Conservation (phyloP, 2,329 filamentous ascomycete species). For the Hysterium pulicare region DNA sequence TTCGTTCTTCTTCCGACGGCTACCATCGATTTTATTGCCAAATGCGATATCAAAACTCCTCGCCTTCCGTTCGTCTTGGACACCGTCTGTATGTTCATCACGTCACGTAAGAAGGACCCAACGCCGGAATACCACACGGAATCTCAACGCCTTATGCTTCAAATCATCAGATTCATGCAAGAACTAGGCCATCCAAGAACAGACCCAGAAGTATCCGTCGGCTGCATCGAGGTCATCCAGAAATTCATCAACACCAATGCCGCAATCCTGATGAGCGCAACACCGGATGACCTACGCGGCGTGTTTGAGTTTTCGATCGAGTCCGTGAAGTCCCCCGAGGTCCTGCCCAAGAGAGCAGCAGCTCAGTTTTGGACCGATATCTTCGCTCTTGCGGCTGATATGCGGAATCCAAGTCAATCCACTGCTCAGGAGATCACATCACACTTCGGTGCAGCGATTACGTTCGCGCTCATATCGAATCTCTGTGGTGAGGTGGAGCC, state of each 20-base stretch:
- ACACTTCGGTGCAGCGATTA: constrained; percentile 31
- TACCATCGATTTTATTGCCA: constrained; percentile 64
- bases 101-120: constrained; percentile 47
- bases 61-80: constrained; percentile 67
- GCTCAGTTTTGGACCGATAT: constrained; percentile 65
- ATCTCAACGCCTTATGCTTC: constrained; percentile 47
- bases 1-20: constrained; percentile 69
- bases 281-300: constrained; percentile 57
- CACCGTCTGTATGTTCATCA: constrained; percentile 64
- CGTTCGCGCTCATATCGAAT: constrained; percentile 29
- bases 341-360: constrained; percentile 70
- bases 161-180: constrained; percentile 61
- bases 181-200: constrained; percentile 60
- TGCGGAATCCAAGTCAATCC: constrained; percentile 22
- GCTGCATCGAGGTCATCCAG: constrained; percentile 68
- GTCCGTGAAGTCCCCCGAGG: constrained; percentile 67
- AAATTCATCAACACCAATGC: constrained; percentile 61
- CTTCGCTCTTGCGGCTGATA: constrained; percentile 29
- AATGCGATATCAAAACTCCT: constrained; percentile 58
- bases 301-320: constrained; percentile 70
- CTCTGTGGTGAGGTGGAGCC: constrained; percentile 35
- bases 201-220: constrained; percentile 70
- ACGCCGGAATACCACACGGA: constrained; percentile 23
- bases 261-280: constrained; percentile 59
- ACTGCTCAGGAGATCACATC: constrained; percentile 34